Conservation (phyloP, 139 green algal species). For the Parachlorella kessleri region DNA sequence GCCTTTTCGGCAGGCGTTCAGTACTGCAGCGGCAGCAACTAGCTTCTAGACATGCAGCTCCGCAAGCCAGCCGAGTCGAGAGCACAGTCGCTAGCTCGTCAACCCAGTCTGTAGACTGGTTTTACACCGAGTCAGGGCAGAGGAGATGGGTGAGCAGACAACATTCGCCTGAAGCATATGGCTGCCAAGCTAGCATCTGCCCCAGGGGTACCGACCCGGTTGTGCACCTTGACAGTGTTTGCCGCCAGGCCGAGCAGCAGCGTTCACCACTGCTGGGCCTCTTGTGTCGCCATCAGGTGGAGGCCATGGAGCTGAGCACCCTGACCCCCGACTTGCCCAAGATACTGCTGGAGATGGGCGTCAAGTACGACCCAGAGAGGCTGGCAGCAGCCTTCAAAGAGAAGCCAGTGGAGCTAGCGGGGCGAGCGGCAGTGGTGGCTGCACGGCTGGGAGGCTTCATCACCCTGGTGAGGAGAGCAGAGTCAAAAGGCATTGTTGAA, state of each 20-base stretch:
- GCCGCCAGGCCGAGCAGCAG: neutral
- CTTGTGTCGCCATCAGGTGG: conserved; percentile 51
- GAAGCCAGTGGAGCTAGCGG: conserved; percentile 58
- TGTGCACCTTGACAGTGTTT: neutral
- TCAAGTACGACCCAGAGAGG: conserved; percentile 78
- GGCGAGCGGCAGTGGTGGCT: conserved; percentile 57
- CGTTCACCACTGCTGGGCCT: neutral
- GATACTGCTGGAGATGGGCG: conserved; percentile 77
- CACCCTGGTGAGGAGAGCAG: conserved; percentile 43
- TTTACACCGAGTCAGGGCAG: conserved; percentile 56
- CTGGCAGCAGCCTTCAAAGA: conserved; percentile 50
- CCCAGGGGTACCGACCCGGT: neutral
- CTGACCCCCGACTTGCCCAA: conserved; percentile 72
- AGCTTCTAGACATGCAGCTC: too few relatives aligned
- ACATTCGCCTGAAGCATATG: neutral
- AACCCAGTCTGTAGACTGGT: too few relatives aligned
- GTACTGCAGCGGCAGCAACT: too few relatives aligned
- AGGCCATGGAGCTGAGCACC: conserved; percentile 77
- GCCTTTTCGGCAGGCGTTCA: too few relatives aligned
- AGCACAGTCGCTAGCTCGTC: too few relatives aligned
- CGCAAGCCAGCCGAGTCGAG: too few relatives aligned
- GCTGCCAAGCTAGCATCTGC: neutral
- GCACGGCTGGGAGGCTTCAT: conserved; percentile 71
- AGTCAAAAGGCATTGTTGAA: too few relatives aligned
- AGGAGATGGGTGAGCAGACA: conserved; percentile 34